A percentile compares a stretch with the other conserved stretches of the same genome.
Conservation (phyloP, 2,329 filamentous ascomycete species). For the Penicillium sp. region DNA sequence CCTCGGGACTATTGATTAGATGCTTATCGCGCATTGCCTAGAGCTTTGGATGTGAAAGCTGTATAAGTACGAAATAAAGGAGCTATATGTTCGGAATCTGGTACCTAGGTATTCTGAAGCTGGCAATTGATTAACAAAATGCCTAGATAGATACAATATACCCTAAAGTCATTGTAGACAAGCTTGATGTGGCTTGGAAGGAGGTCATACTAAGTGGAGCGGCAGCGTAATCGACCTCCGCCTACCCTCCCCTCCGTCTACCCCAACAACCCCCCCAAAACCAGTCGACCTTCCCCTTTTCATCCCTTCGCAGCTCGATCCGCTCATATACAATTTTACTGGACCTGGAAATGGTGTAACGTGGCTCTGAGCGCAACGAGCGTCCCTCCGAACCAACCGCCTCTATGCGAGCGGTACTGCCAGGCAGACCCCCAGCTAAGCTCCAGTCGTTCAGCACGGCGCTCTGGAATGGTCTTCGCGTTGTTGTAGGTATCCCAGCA, state of each 20-base stretch:
- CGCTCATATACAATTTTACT: background rate
- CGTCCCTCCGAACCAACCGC: conserved; percentile 32
- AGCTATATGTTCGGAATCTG: background rate
- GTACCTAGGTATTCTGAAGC: background rate
- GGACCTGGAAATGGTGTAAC: conserved; percentile 37
- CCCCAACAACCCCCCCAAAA: conserved; percentile 3
- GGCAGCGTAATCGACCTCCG: conserved; percentile 19
- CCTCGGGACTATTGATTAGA: background rate
- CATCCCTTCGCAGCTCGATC: background rate
- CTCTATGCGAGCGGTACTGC: conserved; percentile 76
- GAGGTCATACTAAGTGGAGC: conserved; percentile 19
- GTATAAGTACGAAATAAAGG: no score
- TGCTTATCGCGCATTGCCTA: background rate
- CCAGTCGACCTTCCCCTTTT: background rate
- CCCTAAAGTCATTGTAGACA: no score
- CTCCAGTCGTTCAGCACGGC: conserved; percentile 75
- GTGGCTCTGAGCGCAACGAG: conserved; percentile 27
- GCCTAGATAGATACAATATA: no score
- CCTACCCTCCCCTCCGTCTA: conserved; percentile 17
- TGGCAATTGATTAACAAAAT: no score
- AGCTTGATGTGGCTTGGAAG: background rate
- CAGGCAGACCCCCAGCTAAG: conserved; percentile 74
- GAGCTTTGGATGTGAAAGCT: no score
- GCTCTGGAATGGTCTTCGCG: conserved; percentile 69
- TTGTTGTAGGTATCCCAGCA: conserved; percentile 62